phyloP scores from a whole-genome alignment of 306 rosid species.

The Begonia masoniana region DNA sequence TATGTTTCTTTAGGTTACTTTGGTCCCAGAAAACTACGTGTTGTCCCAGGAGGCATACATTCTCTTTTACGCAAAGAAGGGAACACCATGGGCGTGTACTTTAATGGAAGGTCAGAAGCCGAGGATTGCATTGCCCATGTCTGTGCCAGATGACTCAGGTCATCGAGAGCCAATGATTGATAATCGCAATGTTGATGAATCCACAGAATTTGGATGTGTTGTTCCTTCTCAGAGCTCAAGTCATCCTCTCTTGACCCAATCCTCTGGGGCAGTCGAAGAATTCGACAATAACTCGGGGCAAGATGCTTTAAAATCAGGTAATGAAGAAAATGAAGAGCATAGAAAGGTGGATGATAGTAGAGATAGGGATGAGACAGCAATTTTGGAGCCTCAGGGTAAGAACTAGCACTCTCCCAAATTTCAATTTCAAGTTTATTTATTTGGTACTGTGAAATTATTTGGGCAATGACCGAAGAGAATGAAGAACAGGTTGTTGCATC shows the following conservation, averaged over 20 bases:
- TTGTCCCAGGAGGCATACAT: constrained; percentile 76
- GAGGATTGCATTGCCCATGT: constrained; percentile 43
- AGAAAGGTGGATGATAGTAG: constrained; percentile 9
- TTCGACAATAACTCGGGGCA: too few species aligned
- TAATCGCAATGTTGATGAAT: constrained; percentile 3
- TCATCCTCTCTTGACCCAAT: too few species aligned
- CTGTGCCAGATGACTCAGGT: constrained; percentile 39
- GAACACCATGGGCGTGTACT: constrained; percentile 66
- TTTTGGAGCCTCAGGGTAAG: constrained; percentile 38
- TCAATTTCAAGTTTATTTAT: not conserved
- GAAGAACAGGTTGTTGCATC: constrained; percentile 24
- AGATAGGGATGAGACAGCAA: constrained; percentile 11
- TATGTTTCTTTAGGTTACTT: constrained; percentile 40
- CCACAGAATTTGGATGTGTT: constrained; percentile 11
- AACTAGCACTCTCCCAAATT: not conserved
- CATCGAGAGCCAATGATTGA: constrained; percentile 4
- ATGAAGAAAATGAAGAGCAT: not conserved
- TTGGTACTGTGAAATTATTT: not conserved
- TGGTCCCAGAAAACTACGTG: constrained; percentile 36
- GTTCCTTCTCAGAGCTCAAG: not conserved
- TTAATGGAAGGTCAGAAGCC: constrained; percentile 18
- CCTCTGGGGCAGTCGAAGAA: too few species aligned
- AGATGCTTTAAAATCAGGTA: not conserved
- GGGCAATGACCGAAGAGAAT: constrained; percentile 1
- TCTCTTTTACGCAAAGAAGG: constrained; percentile 60